phyloP scores from a whole-genome alignment of 805 yeast species.

The Cyberlindnera mississippiensis region DNA sequence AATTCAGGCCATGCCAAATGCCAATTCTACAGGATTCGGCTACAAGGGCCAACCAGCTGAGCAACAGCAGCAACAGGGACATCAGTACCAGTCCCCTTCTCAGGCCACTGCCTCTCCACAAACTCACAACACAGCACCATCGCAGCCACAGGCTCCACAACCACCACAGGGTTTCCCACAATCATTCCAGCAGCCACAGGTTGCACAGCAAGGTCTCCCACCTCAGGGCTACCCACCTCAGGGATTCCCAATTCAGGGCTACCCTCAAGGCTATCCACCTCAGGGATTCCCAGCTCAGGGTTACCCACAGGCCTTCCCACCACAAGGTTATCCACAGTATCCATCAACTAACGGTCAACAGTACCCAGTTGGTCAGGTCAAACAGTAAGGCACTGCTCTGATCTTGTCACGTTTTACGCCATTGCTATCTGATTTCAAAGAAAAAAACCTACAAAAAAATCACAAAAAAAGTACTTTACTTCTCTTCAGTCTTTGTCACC shows the following conservation, averaged over 20 bases:
- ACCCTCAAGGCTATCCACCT: conserved; percentile 19
- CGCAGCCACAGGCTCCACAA: conserved; percentile 18
- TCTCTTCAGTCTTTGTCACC: not conserved
- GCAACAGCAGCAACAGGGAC: conserved; percentile 26
- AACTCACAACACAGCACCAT: conserved; percentile 23
- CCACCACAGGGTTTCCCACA: conserved; percentile 24
- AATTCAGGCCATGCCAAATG: conserved; percentile 52
- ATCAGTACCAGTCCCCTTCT: conserved; percentile 8
- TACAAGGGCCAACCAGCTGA: conserved; percentile 44
- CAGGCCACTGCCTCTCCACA: conserved; percentile 13
- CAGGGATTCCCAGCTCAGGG: conserved; percentile 21
- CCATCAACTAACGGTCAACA: conserved; percentile 2
- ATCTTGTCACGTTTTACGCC: not conserved
- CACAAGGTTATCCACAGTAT: conserved; percentile 12
- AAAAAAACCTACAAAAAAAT: conserved; percentile 2
- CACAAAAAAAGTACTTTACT: conserved; percentile 1
- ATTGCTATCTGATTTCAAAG: not conserved
- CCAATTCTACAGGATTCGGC: conserved; percentile 35
- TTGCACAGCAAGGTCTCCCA: conserved; percentile 12
- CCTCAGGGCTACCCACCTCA: conserved; percentile 18
- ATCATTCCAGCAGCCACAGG: conserved; percentile 10
- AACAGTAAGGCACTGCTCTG: conserved; percentile 1
- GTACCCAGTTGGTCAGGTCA: conserved; percentile 6
- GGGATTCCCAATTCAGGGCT: conserved; percentile 17
- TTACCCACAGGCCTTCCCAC: conserved; percentile 17